Base-by-base conservation (phyloP, 2,329 filamentous ascomycete species). In the Dothideomycetes sp. region DNA sequence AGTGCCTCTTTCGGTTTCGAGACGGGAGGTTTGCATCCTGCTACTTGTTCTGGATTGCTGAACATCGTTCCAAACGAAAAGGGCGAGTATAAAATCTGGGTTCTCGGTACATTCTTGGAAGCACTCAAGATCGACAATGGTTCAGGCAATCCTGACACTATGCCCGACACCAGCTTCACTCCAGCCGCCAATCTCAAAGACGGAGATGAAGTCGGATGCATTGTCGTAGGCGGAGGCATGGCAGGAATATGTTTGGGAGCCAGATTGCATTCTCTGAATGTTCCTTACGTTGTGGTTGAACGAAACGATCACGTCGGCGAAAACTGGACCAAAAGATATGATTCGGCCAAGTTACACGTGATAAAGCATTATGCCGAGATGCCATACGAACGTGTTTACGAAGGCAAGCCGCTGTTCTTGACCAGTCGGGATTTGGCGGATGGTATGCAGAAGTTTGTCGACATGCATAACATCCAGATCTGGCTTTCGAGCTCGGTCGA, bases 321-420 rank as follows among this genome's bases (percentile, higher is more conserved):
- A 39, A 66, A 64, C 31, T 71, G 68, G 68, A 54, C 55, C 1
- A 57, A 62, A 33, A 56, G 68, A 33, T 71, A 71, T 45, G 62
- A 66, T 27, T 64, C 64, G 15, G 55, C 64, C 7, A 62, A 63
- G 10, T 57, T 60, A 19, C 62, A 64, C 45, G 62, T 63, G 6
- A 57, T 57, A 4, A 62, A 60, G n/a, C 57, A 58, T 45, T 60
- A 61, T 36, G 58, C 61, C 37, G 58, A 64, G 30, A 50, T 65
- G 43, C 63, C 62, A 1, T 64, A 49, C 50, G 35, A 57, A 17
- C 40, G 44, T 7, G 22, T 38, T 3, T 36, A 39, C 11, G 20
- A 19, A 10, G 29, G 20, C 28, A 33, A 38, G n/a, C 33, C 15
- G 41, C 52, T 46, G 17, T 40, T 49, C 2, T 50, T 59, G 2